phyloP scores from a whole-genome alignment of 139 green algal genomes.

The Zygnema circumcarinatum region DNA sequence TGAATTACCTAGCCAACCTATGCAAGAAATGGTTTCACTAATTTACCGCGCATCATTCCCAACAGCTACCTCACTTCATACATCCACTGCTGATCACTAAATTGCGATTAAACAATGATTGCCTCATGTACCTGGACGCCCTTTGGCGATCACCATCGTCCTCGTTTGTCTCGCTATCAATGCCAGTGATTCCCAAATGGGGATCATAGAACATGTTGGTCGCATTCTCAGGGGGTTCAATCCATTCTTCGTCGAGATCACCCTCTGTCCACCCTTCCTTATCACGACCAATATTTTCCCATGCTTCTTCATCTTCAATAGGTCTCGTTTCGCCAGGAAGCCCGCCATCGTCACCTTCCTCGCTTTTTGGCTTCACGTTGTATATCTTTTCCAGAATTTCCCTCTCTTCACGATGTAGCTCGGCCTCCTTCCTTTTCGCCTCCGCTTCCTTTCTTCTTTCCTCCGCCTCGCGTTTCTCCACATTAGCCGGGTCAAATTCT shows the following conservation, averaged over 20 bases:
- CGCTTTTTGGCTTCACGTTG: slow-evolving; percentile 15
- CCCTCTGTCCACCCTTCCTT: slow-evolving; percentile 25
- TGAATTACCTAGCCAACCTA: too few species aligned
- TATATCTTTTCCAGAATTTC: slow-evolving; percentile 42
- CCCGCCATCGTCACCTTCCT: background rate
- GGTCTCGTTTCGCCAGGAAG: background rate
- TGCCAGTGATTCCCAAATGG: background rate
- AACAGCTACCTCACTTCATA: too few species aligned
- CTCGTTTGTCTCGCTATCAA: slow-evolving; percentile 8
- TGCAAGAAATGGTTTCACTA: too few species aligned
- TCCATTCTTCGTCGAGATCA: slow-evolving; percentile 39
- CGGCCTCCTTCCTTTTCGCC: background rate
- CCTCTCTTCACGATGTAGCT: slow-evolving; percentile 26
- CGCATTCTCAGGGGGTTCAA: slow-evolving; percentile 16
- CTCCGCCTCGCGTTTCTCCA: slow-evolving; percentile 26
- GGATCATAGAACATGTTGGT: slow-evolving; percentile 36
- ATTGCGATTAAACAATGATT: too few species aligned
- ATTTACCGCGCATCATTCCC: too few species aligned
- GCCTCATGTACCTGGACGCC: background rate
- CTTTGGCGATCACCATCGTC: background rate
- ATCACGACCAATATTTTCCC: slow-evolving; percentile 21
- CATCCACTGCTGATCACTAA: too few species aligned
- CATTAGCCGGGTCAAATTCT: slow-evolving; percentile 27
- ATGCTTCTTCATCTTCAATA: slow-evolving; percentile 2
- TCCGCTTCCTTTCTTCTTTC: slow-evolving; percentile 10